phyloP scores from a whole-genome alignment of 2,329 filamentous ascomycete genomes.

The Fusarium ramigenum region DNA sequence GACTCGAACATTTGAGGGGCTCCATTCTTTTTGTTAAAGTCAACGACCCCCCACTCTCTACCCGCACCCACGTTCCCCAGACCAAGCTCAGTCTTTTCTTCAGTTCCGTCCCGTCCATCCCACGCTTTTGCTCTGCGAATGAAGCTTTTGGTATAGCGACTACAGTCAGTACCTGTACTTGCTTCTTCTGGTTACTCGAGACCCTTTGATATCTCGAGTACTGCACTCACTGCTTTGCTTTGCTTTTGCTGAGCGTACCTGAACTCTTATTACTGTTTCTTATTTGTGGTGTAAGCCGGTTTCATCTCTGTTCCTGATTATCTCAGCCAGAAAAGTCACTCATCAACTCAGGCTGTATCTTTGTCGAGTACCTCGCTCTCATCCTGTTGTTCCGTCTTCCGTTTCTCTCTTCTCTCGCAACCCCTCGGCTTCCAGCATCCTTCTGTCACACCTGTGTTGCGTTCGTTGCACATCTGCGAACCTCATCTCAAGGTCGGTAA shows the following conservation, averaged over 20 bases:
- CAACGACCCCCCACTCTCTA: constrained; percentile 35
- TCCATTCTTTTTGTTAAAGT: constrained; percentile 29
- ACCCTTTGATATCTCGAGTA: neutral
- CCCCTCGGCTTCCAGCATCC: constrained; percentile 15
- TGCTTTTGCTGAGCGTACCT: constrained; percentile 21
- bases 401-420: neutral
- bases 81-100: constrained; percentile 5
- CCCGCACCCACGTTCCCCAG: constrained; percentile 35
- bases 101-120: constrained; percentile 25
- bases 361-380: constrained; percentile 3
- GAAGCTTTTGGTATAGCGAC: constrained; percentile 4
- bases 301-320: constrained; percentile 29
- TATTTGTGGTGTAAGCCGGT: constrained; percentile 11
- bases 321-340: constrained; percentile 25
- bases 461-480: constrained; percentile 5
- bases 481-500: constrained; percentile 12
- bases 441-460: constrained; percentile 25
- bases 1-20: neutral
- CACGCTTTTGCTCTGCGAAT: constrained; percentile 20
- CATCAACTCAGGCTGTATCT: constrained; percentile 2
- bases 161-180: constrained; percentile 2
- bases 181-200: constrained; percentile 17
- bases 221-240: neutral
- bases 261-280: constrained; percentile 11
- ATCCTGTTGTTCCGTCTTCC: constrained; percentile 5